Percentiles rank a stretch among this genome's conserved stretches.
These are phyloP conservation scores for Elsinoe fawcettii DNA, from an alignment of 2,329 filamentous ascomycete genomes.

Conservation along the genomic window DNA sequence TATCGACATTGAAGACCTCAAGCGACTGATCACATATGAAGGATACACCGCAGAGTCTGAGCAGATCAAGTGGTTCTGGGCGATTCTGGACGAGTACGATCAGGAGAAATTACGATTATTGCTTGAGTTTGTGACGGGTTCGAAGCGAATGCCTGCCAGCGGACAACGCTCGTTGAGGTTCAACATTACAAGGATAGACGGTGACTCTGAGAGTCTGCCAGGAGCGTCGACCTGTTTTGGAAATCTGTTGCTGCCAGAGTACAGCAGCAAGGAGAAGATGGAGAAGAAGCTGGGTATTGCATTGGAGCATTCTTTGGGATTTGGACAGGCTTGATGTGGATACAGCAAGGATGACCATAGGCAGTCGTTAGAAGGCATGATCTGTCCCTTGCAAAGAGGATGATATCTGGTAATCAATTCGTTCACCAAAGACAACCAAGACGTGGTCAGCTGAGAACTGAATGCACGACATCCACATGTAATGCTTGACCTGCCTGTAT, in stretches of 20 bases:
- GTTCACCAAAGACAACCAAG: neutral
- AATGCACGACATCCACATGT: neutral
- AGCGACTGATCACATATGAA: constrained; percentile 67
- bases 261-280: constrained; percentile 61
- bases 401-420: constrained; percentile 6
- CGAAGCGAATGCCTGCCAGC: constrained; percentile 79
- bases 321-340: constrained; percentile 18
- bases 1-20: constrained; percentile 69
- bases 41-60: constrained; percentile 65
- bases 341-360: neutral
- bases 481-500: constrained; percentile 1
- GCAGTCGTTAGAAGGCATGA: neutral
- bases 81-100: constrained; percentile 60
- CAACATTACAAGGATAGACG: constrained; percentile 68
- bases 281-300: constrained; percentile 72
- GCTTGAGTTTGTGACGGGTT: constrained; percentile 91
- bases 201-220: constrained; percentile 58
- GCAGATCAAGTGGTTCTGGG: constrained; percentile 76
- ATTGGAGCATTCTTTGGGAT: constrained; percentile 55
- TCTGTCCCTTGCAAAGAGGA: neutral
- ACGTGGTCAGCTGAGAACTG: neutral
- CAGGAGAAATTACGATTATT: constrained; percentile 65
- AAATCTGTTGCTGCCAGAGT: constrained; percentile 76
- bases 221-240: constrained; percentile 93
- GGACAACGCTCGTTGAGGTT: constrained; percentile 78